These are phyloP conservation scores for Pyrenula aspistea DNA, from an alignment of 495 filamentous ascomycete genomes.

Conservation along the genomic window DNA sequence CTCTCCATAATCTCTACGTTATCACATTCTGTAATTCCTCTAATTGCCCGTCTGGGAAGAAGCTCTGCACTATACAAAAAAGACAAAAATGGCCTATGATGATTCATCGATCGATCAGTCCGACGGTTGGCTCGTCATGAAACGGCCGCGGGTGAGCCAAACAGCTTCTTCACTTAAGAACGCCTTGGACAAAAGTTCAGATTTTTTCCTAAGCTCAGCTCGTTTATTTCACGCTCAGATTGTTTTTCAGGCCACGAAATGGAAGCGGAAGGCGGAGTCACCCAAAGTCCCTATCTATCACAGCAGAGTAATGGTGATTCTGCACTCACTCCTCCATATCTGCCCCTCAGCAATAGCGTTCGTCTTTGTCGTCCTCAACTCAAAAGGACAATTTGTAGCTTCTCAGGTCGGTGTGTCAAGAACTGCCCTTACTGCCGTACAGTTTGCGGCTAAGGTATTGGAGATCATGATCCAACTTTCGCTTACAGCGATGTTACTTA, in stretches of 20 bases:
- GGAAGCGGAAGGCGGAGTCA: not conserved
- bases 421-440: conserved; percentile 5
- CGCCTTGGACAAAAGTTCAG: not conserved
- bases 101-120: not conserved
- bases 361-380: not conserved
- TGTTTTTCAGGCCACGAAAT: not conserved
- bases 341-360: not conserved
- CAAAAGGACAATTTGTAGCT: not conserved
- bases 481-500: conserved; percentile 6
- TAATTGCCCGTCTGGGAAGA: not conserved
- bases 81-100: not conserved
- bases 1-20: not conserved
- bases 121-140: not conserved
- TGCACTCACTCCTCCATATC: not conserved
- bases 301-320: not conserved
- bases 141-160: not conserved
- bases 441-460: conserved; percentile 13
- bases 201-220: not conserved
- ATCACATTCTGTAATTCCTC: not conserved
- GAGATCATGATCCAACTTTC: conserved; percentile 15
- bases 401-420: not conserved
- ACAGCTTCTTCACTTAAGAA: not conserved
- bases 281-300: not conserved
- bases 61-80: not conserved
- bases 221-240: not conserved